Conservation (phyloP, 345 rosid genomes). For the Nephelium lappaceum region DNA sequence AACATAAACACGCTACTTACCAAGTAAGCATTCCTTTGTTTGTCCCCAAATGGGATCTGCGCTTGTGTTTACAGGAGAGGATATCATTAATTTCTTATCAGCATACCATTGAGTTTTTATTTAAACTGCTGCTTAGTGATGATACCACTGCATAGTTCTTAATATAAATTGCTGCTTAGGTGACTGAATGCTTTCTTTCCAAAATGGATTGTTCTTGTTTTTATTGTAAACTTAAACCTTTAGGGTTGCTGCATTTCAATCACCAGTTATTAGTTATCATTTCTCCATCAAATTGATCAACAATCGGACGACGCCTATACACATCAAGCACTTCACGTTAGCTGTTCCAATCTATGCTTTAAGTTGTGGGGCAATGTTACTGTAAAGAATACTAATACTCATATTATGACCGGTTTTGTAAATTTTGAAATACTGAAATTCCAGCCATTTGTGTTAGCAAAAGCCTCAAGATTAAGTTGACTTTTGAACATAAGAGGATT, state of each 20-base stretch:
- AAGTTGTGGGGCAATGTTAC: neutral
- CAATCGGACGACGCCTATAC: neutral
- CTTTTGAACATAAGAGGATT: neutral
- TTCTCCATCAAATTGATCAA: neutral
- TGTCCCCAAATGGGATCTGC: neutral
- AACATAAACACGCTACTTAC: conserved; percentile 42
- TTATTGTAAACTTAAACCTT: neutral
- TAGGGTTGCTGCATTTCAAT: neutral
- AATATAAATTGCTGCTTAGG: neutral
- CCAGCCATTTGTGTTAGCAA: neutral
- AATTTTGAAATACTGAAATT: neutral
- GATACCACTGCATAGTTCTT: too few relatives aligned
- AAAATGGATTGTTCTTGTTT: neutral
- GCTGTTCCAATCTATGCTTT: neutral
- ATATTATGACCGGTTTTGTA: neutral
- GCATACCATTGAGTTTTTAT: neutral
- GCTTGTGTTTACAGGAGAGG: neutral
- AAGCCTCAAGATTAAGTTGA: neutral
- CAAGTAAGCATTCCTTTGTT: conserved; percentile 36
- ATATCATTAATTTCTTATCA: neutral
- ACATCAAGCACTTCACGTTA: neutral
- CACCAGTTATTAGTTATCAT: neutral
- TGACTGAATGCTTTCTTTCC: neutral
- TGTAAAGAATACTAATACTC: neutral
- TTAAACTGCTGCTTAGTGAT: neutral